phyloP scores from a whole-genome alignment of 2,329 filamentous ascomycete species.

The Escovopsis sp. region DNA sequence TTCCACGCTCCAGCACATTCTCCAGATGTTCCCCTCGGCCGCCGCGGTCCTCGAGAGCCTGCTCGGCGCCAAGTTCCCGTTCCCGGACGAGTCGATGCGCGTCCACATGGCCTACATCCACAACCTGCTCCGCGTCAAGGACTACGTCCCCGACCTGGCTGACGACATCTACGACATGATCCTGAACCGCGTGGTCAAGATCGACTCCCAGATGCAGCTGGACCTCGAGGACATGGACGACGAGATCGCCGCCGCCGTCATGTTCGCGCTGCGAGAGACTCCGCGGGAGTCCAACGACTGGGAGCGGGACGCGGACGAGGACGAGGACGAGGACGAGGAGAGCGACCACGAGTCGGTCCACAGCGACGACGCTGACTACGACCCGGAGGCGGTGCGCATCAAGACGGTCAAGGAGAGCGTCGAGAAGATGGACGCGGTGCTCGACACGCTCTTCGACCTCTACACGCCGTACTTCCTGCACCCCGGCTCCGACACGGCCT shows the following conservation, averaged over 20 bases:
- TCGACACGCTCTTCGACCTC: conserved; percentile 75
- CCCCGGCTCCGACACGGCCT: conserved; percentile 51
- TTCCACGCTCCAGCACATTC: conserved; percentile 55
- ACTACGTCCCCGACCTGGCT: conserved; percentile 63
- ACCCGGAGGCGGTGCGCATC: conserved; percentile 46
- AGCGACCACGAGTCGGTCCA: conserved; percentile 57
- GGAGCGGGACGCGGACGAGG: conserved; percentile 25
- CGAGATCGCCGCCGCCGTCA: conserved; percentile 60
- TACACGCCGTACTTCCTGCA: conserved; percentile 60
- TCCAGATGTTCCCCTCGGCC: conserved; percentile 69
- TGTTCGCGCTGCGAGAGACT: conserved; percentile 30
- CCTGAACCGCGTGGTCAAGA: conserved; percentile 74
- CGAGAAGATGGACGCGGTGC: conserved; percentile 77
- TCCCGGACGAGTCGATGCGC: conserved; percentile 58
- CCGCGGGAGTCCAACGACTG: conserved; percentile 15
- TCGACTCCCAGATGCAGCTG: conserved; percentile 89
- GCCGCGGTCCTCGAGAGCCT: conserved; percentile 53
- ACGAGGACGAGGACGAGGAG: conserved; percentile 37
- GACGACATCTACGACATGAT: conserved; percentile 72
- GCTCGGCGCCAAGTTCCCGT: conserved; percentile 56
- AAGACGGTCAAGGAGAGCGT: conserved; percentile 67
- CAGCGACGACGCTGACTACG: conserved; percentile 53
- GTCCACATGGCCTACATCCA: conserved; percentile 78
- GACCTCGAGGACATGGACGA: conserved; percentile 90
- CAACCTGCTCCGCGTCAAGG: conserved; percentile 63